Conservation (phyloP, 257 asterid species). For the Primulina eburnea region DNA sequence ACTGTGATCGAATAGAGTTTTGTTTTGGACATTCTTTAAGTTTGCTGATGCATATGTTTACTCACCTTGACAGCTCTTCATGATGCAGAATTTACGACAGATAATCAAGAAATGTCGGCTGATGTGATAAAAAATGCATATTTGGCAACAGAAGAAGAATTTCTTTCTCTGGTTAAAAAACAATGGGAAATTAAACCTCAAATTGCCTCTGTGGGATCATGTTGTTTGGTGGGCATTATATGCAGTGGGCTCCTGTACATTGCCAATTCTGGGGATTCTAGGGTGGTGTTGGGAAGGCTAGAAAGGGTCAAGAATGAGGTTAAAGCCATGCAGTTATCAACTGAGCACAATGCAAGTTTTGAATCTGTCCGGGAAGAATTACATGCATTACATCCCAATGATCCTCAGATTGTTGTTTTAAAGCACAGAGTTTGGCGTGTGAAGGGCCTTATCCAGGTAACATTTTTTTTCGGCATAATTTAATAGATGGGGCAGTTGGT, state of each 20-base stretch:
- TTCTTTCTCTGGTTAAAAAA: conserved; percentile 56
- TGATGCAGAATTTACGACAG: conserved; percentile 64
- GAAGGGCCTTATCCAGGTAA: conserved; percentile 87
- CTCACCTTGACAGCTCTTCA: conserved; percentile 42
- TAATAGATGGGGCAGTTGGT: background rate
- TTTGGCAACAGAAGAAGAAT: conserved; percentile 76
- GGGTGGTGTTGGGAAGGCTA: conserved; percentile 64
- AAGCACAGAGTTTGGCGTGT: conserved; percentile 89
- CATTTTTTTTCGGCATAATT: background rate
- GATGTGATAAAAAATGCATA: conserved; percentile 64
- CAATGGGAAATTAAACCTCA: conserved; percentile 69
- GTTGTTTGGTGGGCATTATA: conserved; percentile 73
- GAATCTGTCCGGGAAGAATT: conserved; percentile 70
- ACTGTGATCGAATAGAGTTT: background rate
- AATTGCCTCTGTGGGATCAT: conserved; percentile 81
- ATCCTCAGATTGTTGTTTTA: conserved; percentile 66
- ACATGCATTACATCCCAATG: conserved; percentile 65
- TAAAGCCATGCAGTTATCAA: conserved; percentile 69
- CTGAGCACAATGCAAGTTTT: conserved; percentile 68
- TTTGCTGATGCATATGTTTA: conserved; percentile 28
- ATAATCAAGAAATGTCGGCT: conserved; percentile 68
- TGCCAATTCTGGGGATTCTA: conserved; percentile 84
- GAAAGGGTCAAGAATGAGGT: conserved; percentile 42
- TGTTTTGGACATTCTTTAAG: background rate
- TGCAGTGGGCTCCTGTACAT: conserved; percentile 59